Evolutionary conservation across 1,139 yeast species (phyloP).

Genomic region (Hemisphaericaspora xylanilytica): DNA sequence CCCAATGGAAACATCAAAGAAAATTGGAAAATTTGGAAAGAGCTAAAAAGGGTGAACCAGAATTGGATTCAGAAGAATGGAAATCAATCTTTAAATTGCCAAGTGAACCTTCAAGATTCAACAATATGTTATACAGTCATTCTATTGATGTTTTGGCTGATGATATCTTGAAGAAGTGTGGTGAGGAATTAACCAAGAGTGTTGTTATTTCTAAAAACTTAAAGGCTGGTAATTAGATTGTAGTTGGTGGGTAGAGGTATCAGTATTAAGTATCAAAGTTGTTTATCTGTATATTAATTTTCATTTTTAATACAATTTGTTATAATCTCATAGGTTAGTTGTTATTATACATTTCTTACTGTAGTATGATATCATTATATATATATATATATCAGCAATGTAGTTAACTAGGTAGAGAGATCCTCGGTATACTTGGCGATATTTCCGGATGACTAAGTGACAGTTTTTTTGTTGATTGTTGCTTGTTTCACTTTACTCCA

Average conservation of each 20-base stretch:
- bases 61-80: constrained; percentile 64
- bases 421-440: too few species aligned
- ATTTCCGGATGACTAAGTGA: too few species aligned
- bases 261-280: neutral
- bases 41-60: constrained; percentile 55
- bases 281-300: neutral
- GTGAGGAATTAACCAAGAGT: constrained; percentile 60
- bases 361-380: too few species aligned
- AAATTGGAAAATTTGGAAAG: constrained; percentile 66
- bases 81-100: constrained; percentile 65
- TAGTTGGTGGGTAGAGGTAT: too few species aligned
- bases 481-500: neutral
- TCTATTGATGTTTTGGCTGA: constrained; percentile 69
- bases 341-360: neutral
- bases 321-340: neutral
- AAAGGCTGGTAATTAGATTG: constrained; percentile 11
- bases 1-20: constrained; percentile 74
- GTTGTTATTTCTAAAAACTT: constrained; percentile 56
- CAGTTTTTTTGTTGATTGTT: too few species aligned
- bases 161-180: constrained; percentile 62
- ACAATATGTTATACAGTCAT: constrained; percentile 67
- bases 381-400: too few species aligned
- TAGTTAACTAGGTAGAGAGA: too few species aligned
- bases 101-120: constrained; percentile 72
- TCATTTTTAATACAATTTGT: too few species aligned